A percentile compares a stretch with the other conserved stretches of the same genome.
These are phyloP conservation scores for Adansonia digitata DNA, from an alignment of 345 rosid genomes.

Conservation along the genomic window DNA sequence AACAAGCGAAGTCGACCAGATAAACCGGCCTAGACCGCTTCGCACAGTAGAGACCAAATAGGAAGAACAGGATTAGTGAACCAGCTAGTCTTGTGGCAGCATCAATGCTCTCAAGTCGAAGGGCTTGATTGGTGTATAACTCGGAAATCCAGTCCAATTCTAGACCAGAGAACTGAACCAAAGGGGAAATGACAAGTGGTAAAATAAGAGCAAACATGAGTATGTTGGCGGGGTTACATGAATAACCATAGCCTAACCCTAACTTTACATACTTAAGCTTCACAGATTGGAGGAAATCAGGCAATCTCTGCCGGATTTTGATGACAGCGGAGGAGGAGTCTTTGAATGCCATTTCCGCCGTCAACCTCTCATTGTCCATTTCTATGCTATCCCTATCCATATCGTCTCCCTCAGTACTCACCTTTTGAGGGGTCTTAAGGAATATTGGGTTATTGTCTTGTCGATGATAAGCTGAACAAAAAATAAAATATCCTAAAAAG, in stretches of 20 bases:
- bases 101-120: conserved; percentile 37
- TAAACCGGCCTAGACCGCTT: conserved; percentile 61
- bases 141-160: conserved; percentile 34
- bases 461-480: conserved; percentile 13
- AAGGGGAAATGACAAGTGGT: conserved; percentile 40
- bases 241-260: conserved; percentile 80
- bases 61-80: conserved; percentile 28
- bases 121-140: conserved; percentile 37
- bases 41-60: conserved; percentile 35
- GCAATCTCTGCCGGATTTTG: conserved; percentile 63
- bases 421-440: background rate
- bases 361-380: conserved; percentile 63
- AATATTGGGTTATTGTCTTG: background rate
- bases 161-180: conserved; percentile 50
- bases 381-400: conserved; percentile 36
- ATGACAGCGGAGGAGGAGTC: conserved; percentile 72
- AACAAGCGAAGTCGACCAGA: conserved; percentile 69
- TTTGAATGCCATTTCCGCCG: conserved; percentile 80
- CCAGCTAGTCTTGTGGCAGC: conserved; percentile 39
- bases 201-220: conserved; percentile 35
- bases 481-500: background rate
- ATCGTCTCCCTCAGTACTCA: background rate
- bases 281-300: conserved; percentile 75
- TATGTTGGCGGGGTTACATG: conserved; percentile 47
- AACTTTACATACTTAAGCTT: conserved; percentile 86